Percentiles rank a stretch among this genome's conserved stretches.
These are phyloP conservation scores for Paramecium biaurelia DNA, from an alignment of 73 alveolate genomes.

Conservation along the genomic window DNA sequence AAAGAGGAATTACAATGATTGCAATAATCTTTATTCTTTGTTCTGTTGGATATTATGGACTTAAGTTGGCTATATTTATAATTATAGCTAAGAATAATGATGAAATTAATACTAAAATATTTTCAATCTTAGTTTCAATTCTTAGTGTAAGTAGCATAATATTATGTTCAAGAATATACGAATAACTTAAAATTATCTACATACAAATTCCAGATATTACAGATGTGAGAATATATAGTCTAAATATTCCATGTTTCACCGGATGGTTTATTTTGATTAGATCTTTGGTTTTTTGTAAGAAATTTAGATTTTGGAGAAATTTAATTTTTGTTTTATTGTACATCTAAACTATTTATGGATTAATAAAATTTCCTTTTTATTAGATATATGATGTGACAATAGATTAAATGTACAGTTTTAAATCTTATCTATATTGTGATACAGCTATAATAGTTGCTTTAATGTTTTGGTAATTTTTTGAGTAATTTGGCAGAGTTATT, in stretches of 20 bases:
- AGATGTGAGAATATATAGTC: not conserved
- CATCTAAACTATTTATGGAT: not conserved
- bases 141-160: not conserved
- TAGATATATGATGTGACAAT: not conserved
- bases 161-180: not conserved
- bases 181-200: not conserved
- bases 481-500: not conserved
- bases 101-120: not conserved
- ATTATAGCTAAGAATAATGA: not conserved
- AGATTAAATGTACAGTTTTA: not conserved
- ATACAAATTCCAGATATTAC: not conserved
- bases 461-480: not conserved
- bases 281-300: not conserved
- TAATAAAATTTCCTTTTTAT: not conserved
- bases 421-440: not conserved
- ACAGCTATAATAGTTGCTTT: not conserved
- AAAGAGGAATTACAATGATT: not conserved
- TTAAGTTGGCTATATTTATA: not conserved
- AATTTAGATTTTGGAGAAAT: not conserved
- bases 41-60: not conserved
- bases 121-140: not conserved
- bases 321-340: not conserved
- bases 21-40: not conserved
- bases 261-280: constrained; percentile 7
- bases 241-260: not conserved